phyloP scores from a whole-genome alignment of 331 rosid species.

The Quercus lobata region DNA sequence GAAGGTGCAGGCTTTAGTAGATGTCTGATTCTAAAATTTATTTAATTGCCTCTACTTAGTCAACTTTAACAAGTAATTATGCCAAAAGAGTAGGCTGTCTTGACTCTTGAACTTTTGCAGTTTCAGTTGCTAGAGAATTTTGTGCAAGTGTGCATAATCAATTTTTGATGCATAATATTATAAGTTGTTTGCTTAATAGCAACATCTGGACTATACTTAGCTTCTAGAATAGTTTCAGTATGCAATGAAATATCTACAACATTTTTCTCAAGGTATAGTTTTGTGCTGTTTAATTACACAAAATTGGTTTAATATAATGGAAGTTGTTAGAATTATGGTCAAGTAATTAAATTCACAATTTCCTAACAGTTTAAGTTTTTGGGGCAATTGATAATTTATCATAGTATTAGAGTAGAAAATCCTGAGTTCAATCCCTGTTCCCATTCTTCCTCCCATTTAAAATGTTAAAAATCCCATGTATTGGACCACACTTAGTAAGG shows the following conservation, averaged over 20 bases:
- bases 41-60: background rate
- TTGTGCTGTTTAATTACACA: background rate
- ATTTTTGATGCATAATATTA: background rate
- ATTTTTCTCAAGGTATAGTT: background rate
- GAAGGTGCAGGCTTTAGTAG: conserved; percentile 36
- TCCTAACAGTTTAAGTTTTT: too few species aligned
- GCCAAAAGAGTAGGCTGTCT: background rate
- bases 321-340: too few species aligned
- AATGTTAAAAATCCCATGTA: too few species aligned
- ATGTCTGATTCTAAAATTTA: conserved; percentile 1
- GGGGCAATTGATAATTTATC: too few species aligned
- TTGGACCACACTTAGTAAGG: too few species aligned
- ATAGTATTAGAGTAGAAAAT: too few species aligned
- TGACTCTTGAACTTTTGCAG: background rate
- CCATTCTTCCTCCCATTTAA: too few species aligned
- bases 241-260: background rate
- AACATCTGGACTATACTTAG: background rate
- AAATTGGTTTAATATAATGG: background rate
- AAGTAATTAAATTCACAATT: too few species aligned
- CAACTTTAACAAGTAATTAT: background rate
- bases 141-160: background rate
- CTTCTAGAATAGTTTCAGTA: background rate
- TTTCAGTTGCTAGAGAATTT: background rate
- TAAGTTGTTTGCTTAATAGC: background rate
- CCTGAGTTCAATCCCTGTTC: too few species aligned